Conservation (phyloP, 164 flowering plant species). For the Protea cynaroides region DNA sequence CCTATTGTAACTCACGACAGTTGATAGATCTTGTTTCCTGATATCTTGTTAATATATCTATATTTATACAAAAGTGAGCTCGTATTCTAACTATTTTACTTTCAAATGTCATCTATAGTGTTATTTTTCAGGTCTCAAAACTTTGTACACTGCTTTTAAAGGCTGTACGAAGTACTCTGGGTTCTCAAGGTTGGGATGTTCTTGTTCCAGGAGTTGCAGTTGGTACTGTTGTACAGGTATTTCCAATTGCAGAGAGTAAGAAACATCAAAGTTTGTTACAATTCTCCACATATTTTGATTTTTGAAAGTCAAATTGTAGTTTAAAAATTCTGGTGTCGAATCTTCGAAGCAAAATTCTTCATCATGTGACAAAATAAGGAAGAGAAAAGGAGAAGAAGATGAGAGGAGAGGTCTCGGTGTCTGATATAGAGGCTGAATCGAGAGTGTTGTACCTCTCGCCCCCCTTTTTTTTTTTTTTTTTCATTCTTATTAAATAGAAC, state of each 20-base stretch:
- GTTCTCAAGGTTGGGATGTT: constrained; percentile 95
- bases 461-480: too few relatives aligned
- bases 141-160: constrained; percentile 70
- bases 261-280: neutral
- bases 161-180: constrained; percentile 57
- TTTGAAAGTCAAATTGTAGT: neutral
- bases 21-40: neutral
- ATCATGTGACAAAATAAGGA: too few relatives aligned
- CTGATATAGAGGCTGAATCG: too few relatives aligned
- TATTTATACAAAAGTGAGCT: neutral
- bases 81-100: constrained; percentile 7
- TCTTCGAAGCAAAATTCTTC: too few relatives aligned
- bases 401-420: too few relatives aligned
- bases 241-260: neutral
- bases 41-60: neutral
- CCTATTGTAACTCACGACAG: neutral
- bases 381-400: too few relatives aligned
- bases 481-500: too few relatives aligned
- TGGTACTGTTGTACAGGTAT: constrained; percentile 82
- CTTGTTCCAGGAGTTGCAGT: constrained; percentile 77
- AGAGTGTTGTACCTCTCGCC: too few relatives aligned
- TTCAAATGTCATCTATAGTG: constrained; percentile 36
- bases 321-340: too few relatives aligned
- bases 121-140: constrained; percentile 94
- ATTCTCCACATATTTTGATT: neutral